Evolutionary conservation across 257 asterid species (phyloP).

Genomic region (Prunella vulgaris): DNA sequence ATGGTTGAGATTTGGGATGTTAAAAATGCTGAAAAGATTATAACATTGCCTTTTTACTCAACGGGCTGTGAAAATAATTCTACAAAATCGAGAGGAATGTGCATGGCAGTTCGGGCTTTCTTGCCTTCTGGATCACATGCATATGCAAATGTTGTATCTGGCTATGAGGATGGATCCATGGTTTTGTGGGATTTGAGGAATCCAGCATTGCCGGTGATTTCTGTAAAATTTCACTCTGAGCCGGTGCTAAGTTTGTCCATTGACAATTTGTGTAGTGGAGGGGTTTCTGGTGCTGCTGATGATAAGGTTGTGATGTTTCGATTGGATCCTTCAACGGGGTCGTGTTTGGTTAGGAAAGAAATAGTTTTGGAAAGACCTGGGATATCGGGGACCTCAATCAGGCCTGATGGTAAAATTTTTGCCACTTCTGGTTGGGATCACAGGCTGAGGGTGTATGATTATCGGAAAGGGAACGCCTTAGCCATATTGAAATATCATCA

Average conservation of each 20-base stretch:
- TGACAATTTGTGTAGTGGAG: slow-evolving; percentile 62
- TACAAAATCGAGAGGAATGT: slow-evolving; percentile 68
- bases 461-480: slow-evolving; percentile 80
- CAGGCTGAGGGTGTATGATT: slow-evolving; percentile 74
- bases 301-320: slow-evolving; percentile 60
- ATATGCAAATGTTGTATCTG: slow-evolving; percentile 49
- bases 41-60: slow-evolving; percentile 42
- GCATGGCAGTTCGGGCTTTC: slow-evolving; percentile 78
- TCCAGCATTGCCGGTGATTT: slow-evolving; percentile 58
- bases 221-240: slow-evolving; percentile 77
- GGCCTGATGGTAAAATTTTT: slow-evolving; percentile 65
- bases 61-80: slow-evolving; percentile 23
- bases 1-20: slow-evolving; percentile 87
- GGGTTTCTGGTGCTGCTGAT: slow-evolving; percentile 86
- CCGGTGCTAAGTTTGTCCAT: slow-evolving; percentile 66
- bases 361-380: slow-evolving; percentile 72
- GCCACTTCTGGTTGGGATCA: slow-evolving; percentile 97
- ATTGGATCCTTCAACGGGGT: slow-evolving; percentile 56
- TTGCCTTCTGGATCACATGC: slow-evolving; percentile 52
- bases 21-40: slow-evolving; percentile 42
- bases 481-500: slow-evolving; percentile 89
- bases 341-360: slow-evolving; percentile 70
- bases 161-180: slow-evolving; percentile 94
- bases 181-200: slow-evolving; percentile 88
- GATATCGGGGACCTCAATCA: slow-evolving; percentile 56